A percentile compares a stretch with the other conserved stretches of the same genome.
Conservation (phyloP, 495 filamentous ascomycete genomes). For the Parmelia sp. region DNA sequence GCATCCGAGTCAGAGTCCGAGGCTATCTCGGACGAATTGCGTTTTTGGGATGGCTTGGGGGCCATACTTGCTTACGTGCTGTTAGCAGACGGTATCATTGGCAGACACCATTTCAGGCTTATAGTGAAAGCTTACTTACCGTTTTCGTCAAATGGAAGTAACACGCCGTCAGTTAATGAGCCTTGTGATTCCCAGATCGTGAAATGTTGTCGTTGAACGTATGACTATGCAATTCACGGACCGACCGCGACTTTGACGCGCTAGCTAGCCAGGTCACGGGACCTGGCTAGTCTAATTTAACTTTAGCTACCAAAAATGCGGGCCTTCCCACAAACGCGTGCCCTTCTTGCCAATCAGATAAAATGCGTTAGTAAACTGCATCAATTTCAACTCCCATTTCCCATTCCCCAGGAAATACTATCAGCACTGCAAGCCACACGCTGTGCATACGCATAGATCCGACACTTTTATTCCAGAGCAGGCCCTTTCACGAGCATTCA, state of each 20-base stretch:
- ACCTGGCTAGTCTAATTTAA: background rate
- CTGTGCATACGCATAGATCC: too few relatives aligned
- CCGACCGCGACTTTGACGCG: background rate
- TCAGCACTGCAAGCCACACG: too few relatives aligned
- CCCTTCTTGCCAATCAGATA: too few relatives aligned
- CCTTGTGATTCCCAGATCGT: background rate
- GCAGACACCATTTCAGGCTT: background rate
- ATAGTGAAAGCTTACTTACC: background rate
- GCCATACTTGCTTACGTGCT: background rate
- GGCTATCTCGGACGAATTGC: background rate
- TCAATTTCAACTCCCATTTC: too few relatives aligned
- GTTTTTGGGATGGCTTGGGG: background rate
- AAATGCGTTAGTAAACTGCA: too few relatives aligned
- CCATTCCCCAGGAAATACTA: too few relatives aligned
- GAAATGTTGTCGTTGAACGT: background rate
- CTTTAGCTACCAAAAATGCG: too few relatives aligned
- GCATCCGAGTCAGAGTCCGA: background rate
- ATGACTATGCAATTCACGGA: background rate
- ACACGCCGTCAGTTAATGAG: background rate
- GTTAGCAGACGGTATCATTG: background rate
- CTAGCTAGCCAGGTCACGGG: background rate
- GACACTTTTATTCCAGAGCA: too few relatives aligned
- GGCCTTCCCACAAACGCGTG: too few relatives aligned
- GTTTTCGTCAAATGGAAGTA: background rate
- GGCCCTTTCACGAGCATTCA: too few relatives aligned